phyloP scores from a whole-genome alignment of 495 filamentous ascomycete species.

The Astrothelium macrocarpum region DNA sequence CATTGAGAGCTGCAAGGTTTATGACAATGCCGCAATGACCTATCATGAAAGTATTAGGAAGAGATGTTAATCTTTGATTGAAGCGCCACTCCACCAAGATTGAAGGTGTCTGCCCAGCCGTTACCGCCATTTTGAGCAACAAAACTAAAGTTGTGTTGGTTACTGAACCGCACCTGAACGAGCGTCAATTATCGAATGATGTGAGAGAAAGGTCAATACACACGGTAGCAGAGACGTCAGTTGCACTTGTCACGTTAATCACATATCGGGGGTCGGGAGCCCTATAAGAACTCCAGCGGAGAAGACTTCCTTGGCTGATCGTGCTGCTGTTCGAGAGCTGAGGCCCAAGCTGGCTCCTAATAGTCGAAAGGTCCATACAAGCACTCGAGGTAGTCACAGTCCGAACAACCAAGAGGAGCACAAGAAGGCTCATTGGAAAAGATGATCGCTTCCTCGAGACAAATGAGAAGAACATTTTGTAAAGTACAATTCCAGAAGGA shows the following conservation, averaged over 20 bases:
- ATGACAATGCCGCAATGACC: neutral
- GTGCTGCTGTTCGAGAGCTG: neutral
- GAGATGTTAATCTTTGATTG: neutral
- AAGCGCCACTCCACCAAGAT: neutral
- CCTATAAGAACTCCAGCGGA: neutral
- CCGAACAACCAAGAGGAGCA: neutral
- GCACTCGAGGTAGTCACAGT: neutral
- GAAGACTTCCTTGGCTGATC: neutral
- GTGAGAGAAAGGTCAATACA: neutral
- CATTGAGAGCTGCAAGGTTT: neutral
- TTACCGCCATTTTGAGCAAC: conserved; percentile 15
- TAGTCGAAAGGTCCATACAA: neutral
- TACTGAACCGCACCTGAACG: conserved; percentile 9
- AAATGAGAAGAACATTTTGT: neutral
- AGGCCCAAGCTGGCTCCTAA: neutral
- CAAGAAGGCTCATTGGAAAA: neutral
- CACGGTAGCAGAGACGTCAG: neutral
- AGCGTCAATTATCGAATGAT: neutral
- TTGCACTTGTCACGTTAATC: conserved; percentile 7
- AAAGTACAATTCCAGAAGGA: no score
- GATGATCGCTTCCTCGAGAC: neutral
- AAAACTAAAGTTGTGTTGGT: conserved; percentile 5
- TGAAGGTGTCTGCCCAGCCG: conserved; percentile 13
- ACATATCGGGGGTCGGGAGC: neutral
- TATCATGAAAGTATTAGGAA: neutral